These are phyloP conservation scores for Aspergillus nomiae DNA, from an alignment of 2,329 filamentous ascomycete species.

Conservation along the genomic window DNA sequence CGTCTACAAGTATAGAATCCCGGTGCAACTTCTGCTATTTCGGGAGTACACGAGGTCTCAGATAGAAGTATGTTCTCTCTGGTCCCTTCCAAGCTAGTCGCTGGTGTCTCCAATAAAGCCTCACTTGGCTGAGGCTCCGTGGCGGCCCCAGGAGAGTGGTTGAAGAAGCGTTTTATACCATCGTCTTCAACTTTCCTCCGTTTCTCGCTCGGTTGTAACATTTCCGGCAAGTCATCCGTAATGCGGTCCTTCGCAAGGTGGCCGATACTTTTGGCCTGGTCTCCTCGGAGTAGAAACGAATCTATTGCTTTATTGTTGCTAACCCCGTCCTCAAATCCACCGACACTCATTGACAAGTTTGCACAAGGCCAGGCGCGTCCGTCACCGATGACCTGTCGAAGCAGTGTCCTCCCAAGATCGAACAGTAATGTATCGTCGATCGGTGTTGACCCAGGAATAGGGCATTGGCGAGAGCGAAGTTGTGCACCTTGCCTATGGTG, in stretches of 20 bases:
- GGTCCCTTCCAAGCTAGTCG: background rate
- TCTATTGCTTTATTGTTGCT: slow-evolving; percentile 84
- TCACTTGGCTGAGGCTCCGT: slow-evolving; percentile 9
- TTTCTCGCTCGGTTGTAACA: slow-evolving; percentile 37
- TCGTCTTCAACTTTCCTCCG: slow-evolving; percentile 51
- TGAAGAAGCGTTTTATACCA: slow-evolving; percentile 62
- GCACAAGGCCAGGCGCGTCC: slow-evolving; percentile 85
- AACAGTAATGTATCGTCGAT: slow-evolving; percentile 74
- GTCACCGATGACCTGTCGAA: slow-evolving; percentile 76
- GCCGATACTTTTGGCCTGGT: slow-evolving; percentile 55
- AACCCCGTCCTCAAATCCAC: slow-evolving; percentile 88
- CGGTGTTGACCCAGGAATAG: slow-evolving; percentile 74
- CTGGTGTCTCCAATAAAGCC: background rate
- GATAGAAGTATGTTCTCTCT: background rate
- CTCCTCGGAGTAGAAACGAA: slow-evolving; percentile 73
- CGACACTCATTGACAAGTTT: slow-evolving; percentile 85
- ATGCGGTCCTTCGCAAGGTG: slow-evolving; percentile 22
- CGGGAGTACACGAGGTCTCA: background rate
- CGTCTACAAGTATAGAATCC: slow-evolving; percentile 59
- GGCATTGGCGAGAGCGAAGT: slow-evolving; percentile 71
- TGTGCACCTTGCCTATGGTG: slow-evolving; percentile 76
- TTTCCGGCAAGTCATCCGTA: slow-evolving; percentile 12
- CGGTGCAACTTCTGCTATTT: background rate
- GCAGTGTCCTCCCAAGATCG: slow-evolving; percentile 72
- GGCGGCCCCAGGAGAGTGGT: slow-evolving; percentile 34